Base-by-base conservation (phyloP, 768 basidiomycete genomes). In the Podaxis mareebaensis region DNA sequence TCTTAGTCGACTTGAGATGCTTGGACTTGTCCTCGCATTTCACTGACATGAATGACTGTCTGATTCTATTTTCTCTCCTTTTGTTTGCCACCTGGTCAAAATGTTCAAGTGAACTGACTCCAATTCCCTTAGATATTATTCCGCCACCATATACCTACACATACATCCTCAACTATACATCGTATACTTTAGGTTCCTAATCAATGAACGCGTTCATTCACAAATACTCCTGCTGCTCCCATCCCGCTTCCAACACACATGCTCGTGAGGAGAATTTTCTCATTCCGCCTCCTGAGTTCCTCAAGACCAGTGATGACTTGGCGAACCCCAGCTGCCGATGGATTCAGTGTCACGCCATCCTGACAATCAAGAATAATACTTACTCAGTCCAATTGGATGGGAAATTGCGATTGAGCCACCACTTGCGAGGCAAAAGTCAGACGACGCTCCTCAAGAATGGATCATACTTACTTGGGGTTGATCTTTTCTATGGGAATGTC, bases 271-370 rank as follows among this genome's bases (percentile, higher is more conserved):
- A 96, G 81, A 24, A 96, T 70, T 28, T 83, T 81, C 60, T 83
- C 85, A 61, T 88, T 82, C 63, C 81, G 84, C 46, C 94, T 81
- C 68, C 85, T 86, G 40, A 95, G 81, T 71, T 96, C 88, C 2
- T 90, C 86, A 7, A 96, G 82, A n/a, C 90, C 95, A 2, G 95
- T 95, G 2, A 92, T 90, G 24, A 94, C 86, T 75, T 95, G 94
- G 30, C 95, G 87, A 26, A 89, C 79, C 38, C 95, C 95, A 67
- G 95, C 94, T 89, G 67, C 53, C 15, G 55, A 42, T 17, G 15
- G 55, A 46, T 48, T 73, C 7, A 76, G 65, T 10, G 13, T 0
- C 22, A 12, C 46, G 20, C 36, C 8, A 33, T 33, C 7, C 22
- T 51, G 24, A 46, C n/a, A 12, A 60, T 48, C 36, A 22, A 17